A percentile compares a stretch with the other conserved stretches of the same genome.
Conservation (phyloP, 768 basidiomycete genomes). For the Leccinum obscurum region DNA sequence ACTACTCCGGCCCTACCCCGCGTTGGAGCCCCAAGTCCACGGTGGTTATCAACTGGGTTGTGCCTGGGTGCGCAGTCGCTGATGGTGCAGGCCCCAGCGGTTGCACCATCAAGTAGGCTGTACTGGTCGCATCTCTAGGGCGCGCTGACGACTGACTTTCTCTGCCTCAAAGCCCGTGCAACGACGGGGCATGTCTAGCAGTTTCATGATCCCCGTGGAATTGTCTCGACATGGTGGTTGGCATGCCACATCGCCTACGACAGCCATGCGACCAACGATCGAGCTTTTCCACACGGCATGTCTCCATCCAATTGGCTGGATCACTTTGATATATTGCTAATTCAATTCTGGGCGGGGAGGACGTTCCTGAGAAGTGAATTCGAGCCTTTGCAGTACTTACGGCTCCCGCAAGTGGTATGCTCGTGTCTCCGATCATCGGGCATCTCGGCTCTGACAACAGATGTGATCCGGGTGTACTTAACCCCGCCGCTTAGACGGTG, state of each 20-base stretch:
- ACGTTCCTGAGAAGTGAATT: conserved; percentile 64
- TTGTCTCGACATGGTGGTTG: conserved; percentile 30
- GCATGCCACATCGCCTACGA: conserved; percentile 77
- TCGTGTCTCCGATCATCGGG: neutral
- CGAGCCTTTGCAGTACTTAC: conserved; percentile 42
- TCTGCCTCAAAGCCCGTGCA: conserved; percentile 91
- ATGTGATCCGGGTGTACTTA: conserved; percentile 57
- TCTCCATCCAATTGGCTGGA: conserved; percentile 36
- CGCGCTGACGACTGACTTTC: conserved; percentile 30
- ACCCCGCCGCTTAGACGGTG: conserved; percentile 60
- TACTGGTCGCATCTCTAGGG: neutral
- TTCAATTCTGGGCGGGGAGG: conserved; percentile 89
- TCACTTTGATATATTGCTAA: conserved; percentile 35
- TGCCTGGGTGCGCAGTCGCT: conserved; percentile 66
- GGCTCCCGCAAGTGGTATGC: conserved; percentile 48
- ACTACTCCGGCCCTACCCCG: conserved; percentile 60
- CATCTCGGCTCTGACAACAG: conserved; percentile 32
- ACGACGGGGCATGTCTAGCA: conserved; percentile 71
- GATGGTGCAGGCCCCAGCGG: conserved; percentile 88
- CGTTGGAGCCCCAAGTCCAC: neutral
- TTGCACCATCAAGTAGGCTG: conserved; percentile 72
- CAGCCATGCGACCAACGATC: conserved; percentile 86
- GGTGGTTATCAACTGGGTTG: conserved; percentile 45
- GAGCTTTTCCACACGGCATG: conserved; percentile 55
- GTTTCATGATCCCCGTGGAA: neutral